Base-by-base conservation (phyloP, 2,329 filamentous ascomycete genomes). In the Xylaria sp. region DNA sequence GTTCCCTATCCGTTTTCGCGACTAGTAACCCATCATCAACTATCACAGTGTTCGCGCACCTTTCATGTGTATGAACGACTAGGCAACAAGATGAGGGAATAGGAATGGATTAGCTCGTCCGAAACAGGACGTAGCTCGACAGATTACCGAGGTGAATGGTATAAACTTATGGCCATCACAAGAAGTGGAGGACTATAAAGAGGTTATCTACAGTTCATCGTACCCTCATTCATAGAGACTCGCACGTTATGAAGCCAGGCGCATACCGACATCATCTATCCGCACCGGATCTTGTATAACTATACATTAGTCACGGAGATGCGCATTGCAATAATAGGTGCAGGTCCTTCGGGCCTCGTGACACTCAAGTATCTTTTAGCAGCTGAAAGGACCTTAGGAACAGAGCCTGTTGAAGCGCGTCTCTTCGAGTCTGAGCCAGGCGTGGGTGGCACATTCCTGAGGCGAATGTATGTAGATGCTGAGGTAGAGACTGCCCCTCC, bases 401-500 rank as follows among this genome's bases (percentile, higher is more conserved):
- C 58, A 1, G 62, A 66, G 20, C 69, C 70, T n/a, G 71, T 78
- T 48, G 72, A 78, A 54, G 72, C 64, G 13, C 65, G 63, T 5
- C 60, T 78, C 6, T 78, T 77, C 52, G 76, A 78, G 63, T 64
- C 69, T 54, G 71, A 73, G 51, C 59, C 68, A 7, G 67, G 65
- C 1, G 63, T 78, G 4, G 76, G 74, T 7, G 75, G 76, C 2
- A 76, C 73, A 0, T 78, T 78, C 54, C 62, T 67, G n/a, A 67
- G 74, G 48, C 69, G 74, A 7, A 69, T 69, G 5, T 78, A 78
- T 51, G 74, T 78, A 50, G 73, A 77, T 55, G 74, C 74, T 7
- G 76, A 78, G 61, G 69, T 70, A 53, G 16, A 47, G 39, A 2
- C 7, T 11, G 11, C 22, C n/a, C 39, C 13, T 43, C 7, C 29